Base-by-base conservation (phyloP, 148 eudicot genomes). In the Fagopyrum tataricum region DNA sequence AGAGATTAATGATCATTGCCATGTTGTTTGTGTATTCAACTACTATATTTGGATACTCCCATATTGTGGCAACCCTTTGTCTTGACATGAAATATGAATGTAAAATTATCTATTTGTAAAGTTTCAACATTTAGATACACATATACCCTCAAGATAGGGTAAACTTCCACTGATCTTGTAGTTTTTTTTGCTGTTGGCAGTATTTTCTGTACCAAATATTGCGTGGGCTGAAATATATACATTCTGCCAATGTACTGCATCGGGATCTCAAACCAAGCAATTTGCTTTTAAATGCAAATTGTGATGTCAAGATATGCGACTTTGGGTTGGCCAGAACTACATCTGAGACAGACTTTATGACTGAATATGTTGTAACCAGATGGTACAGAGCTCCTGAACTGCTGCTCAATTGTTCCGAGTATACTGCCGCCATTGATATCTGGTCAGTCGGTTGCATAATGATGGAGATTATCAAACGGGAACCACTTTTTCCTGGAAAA, bases 301-400 rank as follows among this genome's bases (percentile, higher is more conserved):
- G 98, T 78, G 98, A 94, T 79, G 96, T 94, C 79, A 94, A 94
- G 86, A 94, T 94, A n/a, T 94, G 98, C 67, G 98, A 94, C 85
- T 94, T 94, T 82, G 98, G 98, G 70, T 89, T 94, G 67, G 97
- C 98, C 73, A 88, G 98, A 83, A 94, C 96, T 67, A 94, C 93
- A 12, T 80, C 90, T 6, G 98, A 94, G 82, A 82, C 96, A 70
- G 98, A 94, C 80, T 84, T 87, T 51, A 94, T 94, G 98, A 94
- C 98, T 23, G 98, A 94, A 82, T 94, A 94, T 85, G 98, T 93
- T 78, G 98, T 93, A 67, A 93, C 98, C 41, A 84, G 98, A 76
- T 94, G 98, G 98, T 94, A 94, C 74, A 84, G 98, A 66, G 97
- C 98, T 44, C 98, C 98, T 67, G 98, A 94, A 76, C 76, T 94